A percentile compares a stretch with the other conserved stretches of the same genome.
These are phyloP conservation scores for Salix purpurea DNA, from an alignment of 345 rosid species.

Conservation along the genomic window DNA sequence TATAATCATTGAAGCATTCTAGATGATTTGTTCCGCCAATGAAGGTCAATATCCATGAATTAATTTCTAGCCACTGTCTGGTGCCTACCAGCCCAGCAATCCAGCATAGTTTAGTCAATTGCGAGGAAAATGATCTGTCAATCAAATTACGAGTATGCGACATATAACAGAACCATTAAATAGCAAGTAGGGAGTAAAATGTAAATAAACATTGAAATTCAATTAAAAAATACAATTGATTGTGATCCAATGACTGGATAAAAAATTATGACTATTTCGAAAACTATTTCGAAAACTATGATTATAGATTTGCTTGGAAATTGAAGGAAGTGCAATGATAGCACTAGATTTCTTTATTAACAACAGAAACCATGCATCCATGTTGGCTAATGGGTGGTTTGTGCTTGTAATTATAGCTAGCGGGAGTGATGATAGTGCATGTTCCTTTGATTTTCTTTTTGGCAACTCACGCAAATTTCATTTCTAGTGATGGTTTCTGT, in stretches of 20 bases:
- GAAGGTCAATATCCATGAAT: background rate
- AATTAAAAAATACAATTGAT: no score
- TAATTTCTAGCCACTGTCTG: no score
- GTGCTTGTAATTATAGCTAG: slow-evolving; percentile 28
- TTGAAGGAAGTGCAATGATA: background rate
- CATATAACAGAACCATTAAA: background rate
- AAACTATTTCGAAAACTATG: no score
- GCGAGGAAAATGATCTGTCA: background rate
- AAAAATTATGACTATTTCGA: no score
- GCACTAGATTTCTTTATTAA: background rate
- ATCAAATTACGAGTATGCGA: background rate
- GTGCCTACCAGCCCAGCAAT: no score
- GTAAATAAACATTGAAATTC: no score
- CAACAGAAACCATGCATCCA: background rate
- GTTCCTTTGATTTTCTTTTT: background rate
- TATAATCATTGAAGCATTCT: no score
- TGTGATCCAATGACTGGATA: no score
- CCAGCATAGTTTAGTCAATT: background rate
- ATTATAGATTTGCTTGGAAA: no score
- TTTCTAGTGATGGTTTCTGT: background rate
- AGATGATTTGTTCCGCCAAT: no score
- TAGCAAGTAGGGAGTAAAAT: no score
- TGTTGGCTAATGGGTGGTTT: slow-evolving; percentile 14
- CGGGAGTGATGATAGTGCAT: background rate
- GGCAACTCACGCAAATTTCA: background rate